Conservation (phyloP, 1,284 basidiomycete species). For the Inonotus hispidus region DNA sequence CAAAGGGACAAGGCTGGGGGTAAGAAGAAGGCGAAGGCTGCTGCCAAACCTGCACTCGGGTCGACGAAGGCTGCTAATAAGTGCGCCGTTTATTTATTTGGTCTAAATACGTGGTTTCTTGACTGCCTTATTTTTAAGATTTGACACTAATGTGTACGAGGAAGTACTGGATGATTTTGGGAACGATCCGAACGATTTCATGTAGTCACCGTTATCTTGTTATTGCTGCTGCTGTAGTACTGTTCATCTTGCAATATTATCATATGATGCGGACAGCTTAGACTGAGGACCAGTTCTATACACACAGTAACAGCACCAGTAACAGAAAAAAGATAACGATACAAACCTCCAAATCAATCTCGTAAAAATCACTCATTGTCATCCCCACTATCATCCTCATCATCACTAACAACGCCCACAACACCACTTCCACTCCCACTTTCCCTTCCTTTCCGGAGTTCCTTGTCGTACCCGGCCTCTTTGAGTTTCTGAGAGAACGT, state of each 20-base stretch:
- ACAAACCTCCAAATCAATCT: too few relatives aligned
- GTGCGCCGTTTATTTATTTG: constrained; percentile 36
- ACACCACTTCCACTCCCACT: constrained; percentile 60
- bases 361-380: constrained; percentile 28
- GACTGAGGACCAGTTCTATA: too few relatives aligned
- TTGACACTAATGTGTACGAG: constrained; percentile 78
- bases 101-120: constrained; percentile 1
- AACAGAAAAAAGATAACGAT: too few relatives aligned
- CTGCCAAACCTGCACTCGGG: constrained; percentile 70
- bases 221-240: not conserved
- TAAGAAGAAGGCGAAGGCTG: constrained; percentile 80
- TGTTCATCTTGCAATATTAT: too few relatives aligned
- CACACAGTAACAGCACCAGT: too few relatives aligned
- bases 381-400: constrained; percentile 63
- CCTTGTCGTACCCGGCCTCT: constrained; percentile 50
- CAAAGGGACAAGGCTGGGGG: constrained; percentile 78
- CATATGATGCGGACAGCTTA: too few relatives aligned
- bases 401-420: constrained; percentile 53
- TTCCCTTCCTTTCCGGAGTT: constrained; percentile 54
- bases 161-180: constrained; percentile 85
- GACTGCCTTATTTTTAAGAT: constrained; percentile 33
- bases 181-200: constrained; percentile 64
- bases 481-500: constrained; percentile 71
- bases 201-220: constrained; percentile 38
- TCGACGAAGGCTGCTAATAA: constrained; percentile 59